A percentile compares a stretch with the other conserved stretches of the same genome.
phyloP scores from a whole-genome alignment of 495 filamentous ascomycete genomes.

The Annulohypoxylon moriforme region DNA sequence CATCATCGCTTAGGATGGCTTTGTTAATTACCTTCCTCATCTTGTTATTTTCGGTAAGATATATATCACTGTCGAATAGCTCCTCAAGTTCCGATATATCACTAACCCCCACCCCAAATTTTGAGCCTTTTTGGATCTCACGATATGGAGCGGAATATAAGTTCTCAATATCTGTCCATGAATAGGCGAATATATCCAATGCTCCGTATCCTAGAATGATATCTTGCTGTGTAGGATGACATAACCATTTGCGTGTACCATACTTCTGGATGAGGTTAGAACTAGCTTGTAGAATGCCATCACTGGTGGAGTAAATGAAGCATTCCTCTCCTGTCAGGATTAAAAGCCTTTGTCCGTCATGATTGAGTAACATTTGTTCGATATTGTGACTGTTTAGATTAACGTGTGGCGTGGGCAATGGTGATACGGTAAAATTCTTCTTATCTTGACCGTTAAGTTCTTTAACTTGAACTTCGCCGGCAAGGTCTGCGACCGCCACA shows the following conservation, averaged over 20 bases:
- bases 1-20: not conserved
- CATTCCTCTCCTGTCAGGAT: not conserved
- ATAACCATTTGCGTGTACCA: not conserved
- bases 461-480: conserved; percentile 2
- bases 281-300: not conserved
- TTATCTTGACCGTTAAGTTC: not conserved
- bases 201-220: not conserved
- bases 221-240: not conserved
- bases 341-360: not conserved
- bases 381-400: not conserved
- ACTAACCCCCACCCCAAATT: not conserved
- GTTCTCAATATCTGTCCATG: not conserved
- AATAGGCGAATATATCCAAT: not conserved
- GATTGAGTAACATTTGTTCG: not conserved
- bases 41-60: not conserved
- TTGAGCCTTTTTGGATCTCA: not conserved
- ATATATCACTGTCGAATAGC: not conserved
- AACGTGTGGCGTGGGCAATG: not conserved
- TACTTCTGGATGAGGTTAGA: not conserved
- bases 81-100: not conserved
- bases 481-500: not conserved
- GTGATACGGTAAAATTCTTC: not conserved
- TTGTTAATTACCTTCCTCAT: not conserved
- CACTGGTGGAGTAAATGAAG: not conserved
- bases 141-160: not conserved